phyloP scores from a whole-genome alignment of 2,329 filamentous ascomycete species.

The Diplocarpon mali region DNA sequence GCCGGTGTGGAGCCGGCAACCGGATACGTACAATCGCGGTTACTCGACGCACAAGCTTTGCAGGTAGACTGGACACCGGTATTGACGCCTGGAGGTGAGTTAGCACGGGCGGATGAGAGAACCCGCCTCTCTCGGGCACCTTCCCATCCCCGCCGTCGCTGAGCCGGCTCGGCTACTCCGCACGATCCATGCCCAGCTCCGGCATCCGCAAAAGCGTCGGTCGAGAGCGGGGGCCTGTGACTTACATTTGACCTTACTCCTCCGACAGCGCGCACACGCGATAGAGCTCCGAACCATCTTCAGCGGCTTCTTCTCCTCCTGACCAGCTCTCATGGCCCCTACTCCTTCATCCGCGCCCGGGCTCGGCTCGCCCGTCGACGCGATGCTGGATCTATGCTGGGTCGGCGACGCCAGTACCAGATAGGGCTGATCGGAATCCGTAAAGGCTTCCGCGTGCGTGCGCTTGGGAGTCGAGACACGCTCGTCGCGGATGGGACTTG shows the following conservation, averaged over 20 bases:
- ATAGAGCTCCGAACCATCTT: constrained; percentile 65
- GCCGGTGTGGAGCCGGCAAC: constrained; percentile 32
- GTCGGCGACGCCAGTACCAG: constrained; percentile 24
- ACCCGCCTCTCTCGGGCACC: not conserved
- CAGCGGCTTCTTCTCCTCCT: constrained; percentile 33
- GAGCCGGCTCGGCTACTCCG: not conserved
- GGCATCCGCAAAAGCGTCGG: not conserved
- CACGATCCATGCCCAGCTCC: not conserved
- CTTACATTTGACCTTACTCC: constrained; percentile 79
- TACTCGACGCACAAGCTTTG: constrained; percentile 60
- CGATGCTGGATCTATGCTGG: constrained; percentile 19
- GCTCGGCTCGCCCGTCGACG: constrained; percentile 16
- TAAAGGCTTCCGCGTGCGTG: constrained; percentile 26
- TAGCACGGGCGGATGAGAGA: constrained; percentile 1
- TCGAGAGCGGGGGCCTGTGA: not conserved
- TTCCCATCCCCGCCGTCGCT: not conserved
- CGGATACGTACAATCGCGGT: constrained; percentile 64
- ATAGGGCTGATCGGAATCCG: constrained; percentile 19
- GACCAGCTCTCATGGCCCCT: constrained; percentile 26
- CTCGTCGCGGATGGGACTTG: constrained; percentile 13
- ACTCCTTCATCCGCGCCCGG: constrained; percentile 22
- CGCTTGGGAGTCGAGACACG: constrained; percentile 26
- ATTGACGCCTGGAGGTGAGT: constrained; percentile 37
- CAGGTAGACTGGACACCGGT: constrained; percentile 60
- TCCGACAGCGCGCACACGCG: constrained; percentile 64